Base-by-base conservation (phyloP, 2,329 filamentous ascomycete genomes). In the Fusarium anthophilum region DNA sequence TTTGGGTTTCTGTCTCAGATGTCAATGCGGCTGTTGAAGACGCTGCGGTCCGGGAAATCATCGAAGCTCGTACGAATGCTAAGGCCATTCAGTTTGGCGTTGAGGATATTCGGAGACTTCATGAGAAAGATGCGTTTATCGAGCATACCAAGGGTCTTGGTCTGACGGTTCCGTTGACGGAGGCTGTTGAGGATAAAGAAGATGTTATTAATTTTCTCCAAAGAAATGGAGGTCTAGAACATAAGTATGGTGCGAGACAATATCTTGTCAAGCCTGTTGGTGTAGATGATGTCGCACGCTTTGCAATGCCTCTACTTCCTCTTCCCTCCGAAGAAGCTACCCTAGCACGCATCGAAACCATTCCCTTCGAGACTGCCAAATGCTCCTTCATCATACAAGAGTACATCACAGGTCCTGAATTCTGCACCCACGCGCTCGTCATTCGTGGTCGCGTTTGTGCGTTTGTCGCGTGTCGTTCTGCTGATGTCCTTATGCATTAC, bases 1-100 rank as follows among this genome's bases (percentile, higher is more conserved):
- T 95, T 7, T 95, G 93, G 92, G 89, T 95, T 7, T 91, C 90
- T 26, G 94, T 92, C 76, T 94, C 92, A 0, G 91, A 90, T n/a
- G 90, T 92, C 14, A 86, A 88, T 3, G 89, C 88, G 2, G 91
- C 90, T 0, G 81, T 92, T 18, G 90, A 93, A 76, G 93, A 95
- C 78, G 92, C 90, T 0, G 81, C 87, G 41, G 91, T 91, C 4
- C 91, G 90, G 70, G 88, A 92, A 64, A 82, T 86, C 6, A 82
- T 94, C 24, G 89, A 93, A 74, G 81, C 83, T 20, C 83, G 86
- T 39, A 91, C 90, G 0, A 73, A 73, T 2, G 93, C 92, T 77
- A 88, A 84, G 70, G 91, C 88, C 7, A 85, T 95, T 6, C 91
- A 94, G 66, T 90, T 93, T 75, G 86, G 89, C 37, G 81, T 87